Evolutionary conservation across 371 early-diverging fungal genomes (phyloP).

Genomic region (Mortierella sp.): DNA sequence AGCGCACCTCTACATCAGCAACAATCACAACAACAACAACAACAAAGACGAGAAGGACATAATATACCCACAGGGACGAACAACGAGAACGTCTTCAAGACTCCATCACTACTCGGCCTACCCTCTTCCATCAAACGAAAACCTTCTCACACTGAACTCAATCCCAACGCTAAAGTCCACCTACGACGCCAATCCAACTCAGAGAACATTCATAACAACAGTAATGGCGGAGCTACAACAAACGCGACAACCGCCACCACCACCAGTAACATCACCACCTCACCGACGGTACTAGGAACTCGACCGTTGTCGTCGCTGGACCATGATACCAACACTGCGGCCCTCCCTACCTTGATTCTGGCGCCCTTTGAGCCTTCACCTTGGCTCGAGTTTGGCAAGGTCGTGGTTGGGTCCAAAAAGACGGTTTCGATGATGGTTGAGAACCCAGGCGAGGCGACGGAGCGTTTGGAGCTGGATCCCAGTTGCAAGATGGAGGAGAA

Average conservation of each 20-base stretch:
- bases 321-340: constrained; percentile 25
- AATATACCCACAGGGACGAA: constrained; percentile 6
- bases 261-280: constrained; percentile 8
- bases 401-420: constrained; percentile 43
- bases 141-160: constrained; percentile 28
- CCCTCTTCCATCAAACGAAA: constrained; percentile 40
- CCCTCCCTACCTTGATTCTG: constrained; percentile 27
- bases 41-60: neutral
- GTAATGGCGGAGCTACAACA: neutral
- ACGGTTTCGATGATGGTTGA: constrained; percentile 27
- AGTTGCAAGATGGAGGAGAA: constrained; percentile 53
- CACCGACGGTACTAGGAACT: constrained; percentile 11
- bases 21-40: neutral
- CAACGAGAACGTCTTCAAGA: constrained; percentile 31
- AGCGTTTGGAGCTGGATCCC: constrained; percentile 27
- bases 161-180: constrained; percentile 32
- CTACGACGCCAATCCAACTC: constrained; percentile 37
- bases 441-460: constrained; percentile 32
- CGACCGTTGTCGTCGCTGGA: constrained; percentile 24
- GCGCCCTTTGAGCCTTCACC: constrained; percentile 48
- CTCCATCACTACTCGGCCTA: constrained; percentile 10
- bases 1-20: neutral
- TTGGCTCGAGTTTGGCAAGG: constrained; percentile 54
- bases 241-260: neutral
- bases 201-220: constrained; percentile 19